These are phyloP conservation scores for Pholiota molesta DNA, from an alignment of 768 basidiomycete species.

Conservation along the genomic window DNA sequence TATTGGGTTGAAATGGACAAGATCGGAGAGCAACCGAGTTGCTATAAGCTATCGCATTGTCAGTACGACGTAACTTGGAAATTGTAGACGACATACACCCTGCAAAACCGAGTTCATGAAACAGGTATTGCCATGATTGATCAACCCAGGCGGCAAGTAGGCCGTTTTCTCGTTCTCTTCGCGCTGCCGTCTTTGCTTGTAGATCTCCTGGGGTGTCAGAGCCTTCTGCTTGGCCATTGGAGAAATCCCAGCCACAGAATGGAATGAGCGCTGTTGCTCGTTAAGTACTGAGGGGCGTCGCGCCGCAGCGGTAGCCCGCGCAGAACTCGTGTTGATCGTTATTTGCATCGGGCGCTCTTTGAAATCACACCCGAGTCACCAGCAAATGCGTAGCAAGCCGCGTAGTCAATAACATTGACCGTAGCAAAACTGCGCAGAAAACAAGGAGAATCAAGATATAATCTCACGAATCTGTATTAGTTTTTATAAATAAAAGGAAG, in stretches of 20 bases:
- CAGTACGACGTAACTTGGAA: slow-evolving; percentile 3
- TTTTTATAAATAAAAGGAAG: no score
- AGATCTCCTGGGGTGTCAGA: slow-evolving; percentile 64
- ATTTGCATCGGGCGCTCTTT: neutral
- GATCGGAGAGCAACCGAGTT: slow-evolving; percentile 59
- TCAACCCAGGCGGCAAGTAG: slow-evolving; percentile 70
- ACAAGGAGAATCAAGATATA: no score
- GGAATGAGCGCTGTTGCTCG: neutral
- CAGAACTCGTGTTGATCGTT: neutral
- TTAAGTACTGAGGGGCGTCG: neutral
- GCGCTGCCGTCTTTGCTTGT: slow-evolving; percentile 55
- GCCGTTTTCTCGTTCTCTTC: slow-evolving; percentile 67
- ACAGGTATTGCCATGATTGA: slow-evolving; percentile 89
- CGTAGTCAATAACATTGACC: neutral
- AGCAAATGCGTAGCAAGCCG: neutral
- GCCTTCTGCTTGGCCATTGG: slow-evolving; percentile 58
- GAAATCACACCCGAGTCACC: neutral
- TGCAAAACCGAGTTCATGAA: slow-evolving; percentile 97
- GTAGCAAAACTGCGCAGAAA: no score
- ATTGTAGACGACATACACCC: slow-evolving; percentile 55
- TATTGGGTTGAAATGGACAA: slow-evolving; percentile 57
- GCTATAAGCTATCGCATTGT: slow-evolving; percentile 58
- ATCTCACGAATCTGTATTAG: no score
- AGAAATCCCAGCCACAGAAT: neutral
- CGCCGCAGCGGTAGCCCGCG: neutral